These are phyloP conservation scores for Agastache rugosa DNA, from an alignment of 257 asterid genomes.

Conservation along the genomic window DNA sequence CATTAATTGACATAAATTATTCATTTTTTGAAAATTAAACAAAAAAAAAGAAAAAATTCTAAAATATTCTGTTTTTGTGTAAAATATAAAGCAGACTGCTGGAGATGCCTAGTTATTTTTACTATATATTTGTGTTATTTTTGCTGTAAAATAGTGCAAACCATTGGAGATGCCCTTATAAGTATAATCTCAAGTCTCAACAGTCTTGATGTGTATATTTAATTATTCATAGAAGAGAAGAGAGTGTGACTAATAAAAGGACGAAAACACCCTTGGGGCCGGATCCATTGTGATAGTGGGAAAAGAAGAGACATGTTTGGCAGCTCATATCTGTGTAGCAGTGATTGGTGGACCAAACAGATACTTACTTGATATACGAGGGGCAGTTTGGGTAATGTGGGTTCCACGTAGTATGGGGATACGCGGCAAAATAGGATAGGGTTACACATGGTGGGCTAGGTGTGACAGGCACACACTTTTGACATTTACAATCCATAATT, in stretches of 20 bases:
- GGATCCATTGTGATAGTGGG: not conserved
- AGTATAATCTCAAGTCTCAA: no score
- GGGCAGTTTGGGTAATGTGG: conserved; percentile 32
- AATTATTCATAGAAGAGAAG: not conserved
- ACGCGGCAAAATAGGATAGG: conserved; percentile 1
- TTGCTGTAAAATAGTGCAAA: no score
- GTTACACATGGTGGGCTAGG: conserved; percentile 22
- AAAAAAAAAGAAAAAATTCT: no score
- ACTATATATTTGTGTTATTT: no score
- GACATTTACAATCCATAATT: not conserved
- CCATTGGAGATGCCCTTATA: no score
- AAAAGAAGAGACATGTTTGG: not conserved
- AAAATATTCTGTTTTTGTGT: no score
- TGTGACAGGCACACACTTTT: not conserved
- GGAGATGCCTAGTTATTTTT: no score
- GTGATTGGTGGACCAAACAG: not conserved
- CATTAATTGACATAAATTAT: no score
- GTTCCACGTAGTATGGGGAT: conserved; percentile 17
- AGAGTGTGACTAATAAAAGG: not conserved
- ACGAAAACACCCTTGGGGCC: not conserved
- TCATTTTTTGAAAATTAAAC: no score
- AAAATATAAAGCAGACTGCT: no score
- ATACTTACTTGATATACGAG: not conserved
- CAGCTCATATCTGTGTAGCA: not conserved
- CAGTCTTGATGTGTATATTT: no score